Evolutionary conservation across 2,329 filamentous ascomycete species (phyloP), one percentile per base, ranked within the genome.

Genomic region (Beauveria asiatica): DNA sequence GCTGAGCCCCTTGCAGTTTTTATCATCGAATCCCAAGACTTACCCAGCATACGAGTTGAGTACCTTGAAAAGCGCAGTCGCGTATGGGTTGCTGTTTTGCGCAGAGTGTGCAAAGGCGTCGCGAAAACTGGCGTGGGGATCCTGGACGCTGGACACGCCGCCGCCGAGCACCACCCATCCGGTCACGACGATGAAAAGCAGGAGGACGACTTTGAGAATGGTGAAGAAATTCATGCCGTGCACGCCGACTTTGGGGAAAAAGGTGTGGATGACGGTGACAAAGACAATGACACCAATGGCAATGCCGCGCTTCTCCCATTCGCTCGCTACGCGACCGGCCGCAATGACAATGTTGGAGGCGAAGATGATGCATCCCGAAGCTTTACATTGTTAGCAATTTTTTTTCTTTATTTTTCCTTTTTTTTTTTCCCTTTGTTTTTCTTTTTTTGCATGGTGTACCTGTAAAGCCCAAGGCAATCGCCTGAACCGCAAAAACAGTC

Each of bases 211-310:
- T 19, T 64, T 64, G 56, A 64, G 48, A 17, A 64, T 19, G n/a
- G 63, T 62, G 19, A 64, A 63, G 13, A 64, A 64, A 39, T 64
- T 64, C 63, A 64, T 64, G 23, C 63, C 62, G 19, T 63, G 62
- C 11, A 64, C 62, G 7, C 63, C 63, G 16, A 64, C 30, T 23
- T 62, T 63, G 13, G 63, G 63, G n/a, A 64, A 55, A 16, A 64
- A 64, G 0, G 63, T 63, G 27, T 64, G 63, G 27, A 64, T 54
- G n/a, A 63, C n/a, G 3, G 63, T 64, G 7, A 64, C 60, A 1
- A 59, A 60, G 46, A 62, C 30, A 27, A 64, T 64, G 16, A 64
- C 63, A 16, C 33, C 63, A 30, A 64, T 63, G 41, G 63, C 63
- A 25, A 64, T 64, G 5, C 63, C 63, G n/a, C 63, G 63, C 30